Evolutionary conservation across 139 green algal genomes (phyloP).

Genomic region (Haematococcus lacustris): DNA sequence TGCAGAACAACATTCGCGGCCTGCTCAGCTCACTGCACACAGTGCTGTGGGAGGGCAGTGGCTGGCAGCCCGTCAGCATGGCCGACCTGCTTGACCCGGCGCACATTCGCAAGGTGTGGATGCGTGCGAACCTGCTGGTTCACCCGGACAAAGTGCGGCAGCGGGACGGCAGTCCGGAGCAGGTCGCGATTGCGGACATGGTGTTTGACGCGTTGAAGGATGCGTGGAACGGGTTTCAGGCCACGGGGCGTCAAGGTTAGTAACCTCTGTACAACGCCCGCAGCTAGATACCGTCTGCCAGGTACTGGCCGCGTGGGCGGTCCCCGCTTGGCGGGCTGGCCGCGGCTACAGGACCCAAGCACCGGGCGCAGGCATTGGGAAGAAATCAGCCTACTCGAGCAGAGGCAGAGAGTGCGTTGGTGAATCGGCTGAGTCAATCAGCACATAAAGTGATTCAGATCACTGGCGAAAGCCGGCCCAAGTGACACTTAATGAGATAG

Average conservation of each 20-base stretch:
- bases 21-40: slow-evolving; percentile 77
- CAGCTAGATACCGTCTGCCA: too few species aligned
- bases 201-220: slow-evolving; percentile 88
- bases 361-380: background rate
- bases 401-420: background rate
- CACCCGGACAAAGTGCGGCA: slow-evolving; percentile 94
- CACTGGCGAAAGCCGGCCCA: too few species aligned
- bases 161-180: slow-evolving; percentile 69
- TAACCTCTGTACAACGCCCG: background rate
- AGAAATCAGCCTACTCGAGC: background rate
- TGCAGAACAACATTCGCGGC: slow-evolving; percentile 79
- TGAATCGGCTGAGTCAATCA: background rate
- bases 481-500: too few species aligned
- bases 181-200: slow-evolving; percentile 82
- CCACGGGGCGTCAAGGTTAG: background rate
- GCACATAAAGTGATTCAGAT: too few species aligned
- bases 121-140: slow-evolving; percentile 87
- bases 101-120: slow-evolving; percentile 60
- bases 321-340: background rate
- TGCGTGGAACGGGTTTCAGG: slow-evolving; percentile 62
- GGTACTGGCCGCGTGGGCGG: too few species aligned
- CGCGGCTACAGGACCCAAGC: background rate
- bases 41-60: slow-evolving; percentile 79
- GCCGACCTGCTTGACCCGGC: slow-evolving; percentile 72
- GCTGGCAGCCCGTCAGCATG: slow-evolving; percentile 70